These are phyloP conservation scores for Cystobasidiopsis lactophilus DNA, from an alignment of 768 basidiomycete genomes.

Conservation along the genomic window DNA sequence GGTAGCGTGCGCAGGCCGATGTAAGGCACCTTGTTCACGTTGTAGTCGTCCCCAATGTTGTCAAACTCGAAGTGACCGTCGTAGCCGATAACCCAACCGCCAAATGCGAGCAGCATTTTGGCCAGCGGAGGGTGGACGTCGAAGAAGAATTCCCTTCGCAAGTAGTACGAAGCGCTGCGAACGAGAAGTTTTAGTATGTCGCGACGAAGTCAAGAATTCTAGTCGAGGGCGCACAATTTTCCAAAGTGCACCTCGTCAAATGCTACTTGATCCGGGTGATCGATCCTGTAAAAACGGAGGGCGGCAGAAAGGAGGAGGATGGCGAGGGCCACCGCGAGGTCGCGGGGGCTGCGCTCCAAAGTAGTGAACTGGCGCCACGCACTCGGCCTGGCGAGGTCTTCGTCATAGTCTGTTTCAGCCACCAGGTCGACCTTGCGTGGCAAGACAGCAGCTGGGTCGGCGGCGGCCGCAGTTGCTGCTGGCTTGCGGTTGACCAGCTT, in stretches of 20 bases:
- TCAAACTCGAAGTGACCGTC: constrained; percentile 87
- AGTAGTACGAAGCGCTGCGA: constrained; percentile 87
- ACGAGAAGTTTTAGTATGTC: constrained; percentile 50
- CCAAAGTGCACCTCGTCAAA: constrained; percentile 48
- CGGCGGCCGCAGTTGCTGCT: too few relatives aligned
- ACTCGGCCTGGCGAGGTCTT: too few relatives aligned
- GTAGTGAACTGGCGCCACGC: too few relatives aligned
- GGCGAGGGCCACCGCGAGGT: too few relatives aligned
- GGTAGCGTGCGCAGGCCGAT: constrained; percentile 82
- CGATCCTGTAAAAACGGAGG: constrained; percentile 20
- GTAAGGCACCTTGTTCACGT: constrained; percentile 65
- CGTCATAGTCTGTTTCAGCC: too few relatives aligned
- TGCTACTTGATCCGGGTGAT: constrained; percentile 21
- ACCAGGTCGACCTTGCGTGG: too few relatives aligned
- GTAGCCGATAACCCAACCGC: constrained; percentile 91
- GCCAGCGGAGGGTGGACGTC: constrained; percentile 97
- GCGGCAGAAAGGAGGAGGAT: constrained; percentile 6
- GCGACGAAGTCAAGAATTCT: background rate
- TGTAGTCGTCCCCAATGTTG: constrained; percentile 83
- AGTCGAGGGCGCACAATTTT: background rate
- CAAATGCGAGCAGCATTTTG: constrained; percentile 78
- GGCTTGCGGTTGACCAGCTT: too few relatives aligned
- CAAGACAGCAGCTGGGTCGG: too few relatives aligned
- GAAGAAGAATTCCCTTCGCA: constrained; percentile 85
- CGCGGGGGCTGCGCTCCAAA: too few relatives aligned